Percentiles rank a stretch among this genome's conserved stretches.
Conservation (phyloP, 257 asterid species). For the Scutellaria baicalensis region DNA sequence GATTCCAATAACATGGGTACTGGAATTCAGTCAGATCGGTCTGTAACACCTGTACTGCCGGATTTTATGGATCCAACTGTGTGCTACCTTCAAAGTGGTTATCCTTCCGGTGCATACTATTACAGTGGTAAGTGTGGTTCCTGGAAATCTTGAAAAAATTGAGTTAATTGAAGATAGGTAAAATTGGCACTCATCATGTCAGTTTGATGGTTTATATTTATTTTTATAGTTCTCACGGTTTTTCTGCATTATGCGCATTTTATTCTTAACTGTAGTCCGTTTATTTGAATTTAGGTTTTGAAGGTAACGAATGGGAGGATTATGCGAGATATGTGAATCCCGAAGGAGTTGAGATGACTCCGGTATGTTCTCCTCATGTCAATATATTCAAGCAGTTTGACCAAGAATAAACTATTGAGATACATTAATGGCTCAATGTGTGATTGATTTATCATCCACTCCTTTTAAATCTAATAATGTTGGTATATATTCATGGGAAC, state of each 20-base stretch:
- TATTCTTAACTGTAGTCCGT: not conserved
- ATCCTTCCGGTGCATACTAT: constrained; percentile 40
- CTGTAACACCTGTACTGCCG: constrained; percentile 32
- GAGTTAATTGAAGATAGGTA: not conserved
- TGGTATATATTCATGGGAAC: not conserved
- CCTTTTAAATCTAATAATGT: not conserved
- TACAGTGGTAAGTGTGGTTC: constrained; percentile 24
- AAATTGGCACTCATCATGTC: not conserved
- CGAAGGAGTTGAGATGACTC: constrained; percentile 46
- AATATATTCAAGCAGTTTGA: not conserved
- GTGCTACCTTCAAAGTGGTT: constrained; percentile 38
- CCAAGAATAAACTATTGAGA: not conserved
- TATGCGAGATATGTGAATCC: constrained; percentile 36
- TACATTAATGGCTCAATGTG: not conserved
- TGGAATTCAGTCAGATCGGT: constrained; percentile 36
- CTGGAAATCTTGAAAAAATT: not conserved
- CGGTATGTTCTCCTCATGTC: constrained; percentile 24
- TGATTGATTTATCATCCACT: not conserved
- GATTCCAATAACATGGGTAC: constrained; percentile 27
- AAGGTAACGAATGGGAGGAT: constrained; percentile 46
- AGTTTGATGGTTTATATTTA: not conserved
- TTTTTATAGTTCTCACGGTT: not conserved
- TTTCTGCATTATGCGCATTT: not conserved
- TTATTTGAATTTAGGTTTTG: constrained; percentile 26
- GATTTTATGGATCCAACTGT: constrained; percentile 41